These are phyloP conservation scores for Peziza echinospora DNA, from an alignment of 495 filamentous ascomycete genomes.

Conservation along the genomic window DNA sequence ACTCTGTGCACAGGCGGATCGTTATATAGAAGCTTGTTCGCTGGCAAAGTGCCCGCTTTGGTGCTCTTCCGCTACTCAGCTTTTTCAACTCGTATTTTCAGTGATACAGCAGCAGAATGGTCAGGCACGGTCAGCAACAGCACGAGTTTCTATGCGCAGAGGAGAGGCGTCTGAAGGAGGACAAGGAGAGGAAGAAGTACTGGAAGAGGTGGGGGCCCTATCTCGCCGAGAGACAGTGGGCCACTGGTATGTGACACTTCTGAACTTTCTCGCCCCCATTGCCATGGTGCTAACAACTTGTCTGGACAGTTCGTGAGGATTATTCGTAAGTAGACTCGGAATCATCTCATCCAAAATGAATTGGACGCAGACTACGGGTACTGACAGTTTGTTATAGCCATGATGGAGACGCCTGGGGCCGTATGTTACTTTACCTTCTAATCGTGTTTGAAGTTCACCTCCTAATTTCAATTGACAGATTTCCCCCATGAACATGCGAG, in stretches of 20 bases:
- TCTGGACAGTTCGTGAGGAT: slow-evolving; percentile 61
- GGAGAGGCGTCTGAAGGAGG: slow-evolving; percentile 72
- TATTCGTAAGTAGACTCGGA: slow-evolving; percentile 49
- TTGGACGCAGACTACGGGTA: background rate
- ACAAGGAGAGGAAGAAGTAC: slow-evolving; percentile 55
- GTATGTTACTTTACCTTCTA: too few relatives aligned
- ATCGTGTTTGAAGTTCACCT: background rate
- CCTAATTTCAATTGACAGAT: too few relatives aligned
- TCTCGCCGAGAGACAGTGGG: slow-evolving; percentile 65
- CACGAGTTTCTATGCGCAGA: slow-evolving; percentile 68
- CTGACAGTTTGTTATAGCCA: slow-evolving; percentile 12
- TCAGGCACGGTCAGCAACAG: slow-evolving; percentile 63
- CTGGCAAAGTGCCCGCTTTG: too few relatives aligned
- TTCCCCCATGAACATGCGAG: slow-evolving; percentile 83
- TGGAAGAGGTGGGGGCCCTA: slow-evolving; percentile 93
- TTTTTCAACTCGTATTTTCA: too few relatives aligned
- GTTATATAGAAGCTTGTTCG: too few relatives aligned
- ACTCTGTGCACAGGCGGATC: too few relatives aligned
- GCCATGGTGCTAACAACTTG: slow-evolving; percentile 20
- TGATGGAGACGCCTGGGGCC: slow-evolving; percentile 89
- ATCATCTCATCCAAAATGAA: too few relatives aligned
- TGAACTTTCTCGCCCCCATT: slow-evolving; percentile 1
- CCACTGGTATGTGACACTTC: slow-evolving; percentile 49
- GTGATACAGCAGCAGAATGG: slow-evolving; percentile 34
- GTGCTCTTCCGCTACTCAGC: too few relatives aligned